Conservation (phyloP, 768 basidiomycete species). For the Boletus pseudopeckii region DNA sequence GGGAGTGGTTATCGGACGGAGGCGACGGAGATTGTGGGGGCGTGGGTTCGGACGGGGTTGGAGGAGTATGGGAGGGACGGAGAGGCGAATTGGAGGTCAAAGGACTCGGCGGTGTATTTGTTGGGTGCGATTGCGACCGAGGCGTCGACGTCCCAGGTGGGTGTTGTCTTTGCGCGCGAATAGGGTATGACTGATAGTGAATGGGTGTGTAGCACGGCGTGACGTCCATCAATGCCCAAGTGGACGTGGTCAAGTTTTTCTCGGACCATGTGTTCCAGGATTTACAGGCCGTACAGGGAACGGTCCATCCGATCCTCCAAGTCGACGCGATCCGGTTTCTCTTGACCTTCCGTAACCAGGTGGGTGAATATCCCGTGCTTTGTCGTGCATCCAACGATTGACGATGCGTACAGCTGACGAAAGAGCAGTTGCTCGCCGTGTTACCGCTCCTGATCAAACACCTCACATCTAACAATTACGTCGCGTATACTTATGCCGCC, state of each 20-base stretch:
- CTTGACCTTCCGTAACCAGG: constrained; percentile 95
- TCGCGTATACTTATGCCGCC: constrained; percentile 93
- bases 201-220: constrained; percentile 68
- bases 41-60: constrained; percentile 80
- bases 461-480: constrained; percentile 80
- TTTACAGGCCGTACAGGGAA: constrained; percentile 62
- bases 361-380: constrained; percentile 28
- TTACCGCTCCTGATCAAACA: constrained; percentile 83
- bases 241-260: constrained; percentile 96
- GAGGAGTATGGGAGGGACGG: constrained; percentile 62
- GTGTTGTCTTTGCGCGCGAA: no score
- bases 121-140: constrained; percentile 91
- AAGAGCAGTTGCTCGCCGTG: constrained; percentile 89
- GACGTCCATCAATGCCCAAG: constrained; percentile 85
- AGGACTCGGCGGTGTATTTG: constrained; percentile 91
- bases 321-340: constrained; percentile 96
- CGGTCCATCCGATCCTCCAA: constrained; percentile 85
- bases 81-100: constrained; percentile 75
- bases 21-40: constrained; percentile 81
- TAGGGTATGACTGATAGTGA: no score
- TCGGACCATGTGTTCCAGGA: constrained; percentile 88
- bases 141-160: constrained; percentile 79
- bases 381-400: neutral
- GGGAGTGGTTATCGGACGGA: constrained; percentile 75
- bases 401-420: constrained; percentile 62